Evolutionary conservation across 2,329 filamentous ascomycete species (phyloP).

Genomic region (Cytospora paraplurivora): DNA sequence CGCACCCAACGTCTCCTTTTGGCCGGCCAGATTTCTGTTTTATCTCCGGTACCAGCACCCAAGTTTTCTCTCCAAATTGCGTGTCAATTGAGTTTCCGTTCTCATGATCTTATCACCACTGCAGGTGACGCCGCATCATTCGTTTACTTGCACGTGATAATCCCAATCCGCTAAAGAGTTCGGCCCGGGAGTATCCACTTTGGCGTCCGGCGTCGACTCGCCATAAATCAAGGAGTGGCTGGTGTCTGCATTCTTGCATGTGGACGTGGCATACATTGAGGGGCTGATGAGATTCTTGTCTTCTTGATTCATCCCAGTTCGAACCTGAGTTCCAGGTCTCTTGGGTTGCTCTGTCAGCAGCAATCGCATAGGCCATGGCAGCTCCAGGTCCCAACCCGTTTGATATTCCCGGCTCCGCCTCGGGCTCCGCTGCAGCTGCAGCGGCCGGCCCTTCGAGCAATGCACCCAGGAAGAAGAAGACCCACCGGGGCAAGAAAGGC

Average conservation of each 20-base stretch:
- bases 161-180: background rate
- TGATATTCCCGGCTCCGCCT: background rate
- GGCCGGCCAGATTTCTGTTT: background rate
- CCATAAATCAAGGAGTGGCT: background rate
- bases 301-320: background rate
- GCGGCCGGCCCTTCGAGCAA: conserved; percentile 27
- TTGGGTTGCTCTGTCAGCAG: background rate
- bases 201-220: background rate
- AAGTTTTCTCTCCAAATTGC: background rate
- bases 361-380: background rate
- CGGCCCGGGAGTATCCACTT: background rate
- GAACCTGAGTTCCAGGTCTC: background rate
- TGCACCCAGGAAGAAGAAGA: conserved; percentile 62
- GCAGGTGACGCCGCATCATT: background rate
- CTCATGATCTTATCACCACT: background rate
- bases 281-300: background rate
- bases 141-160: background rate
- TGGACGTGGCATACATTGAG: background rate
- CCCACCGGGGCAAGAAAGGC: conserved; percentile 61
- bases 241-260: background rate
- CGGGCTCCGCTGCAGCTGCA: conserved; percentile 15
- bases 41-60: background rate
- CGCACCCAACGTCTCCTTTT: background rate
- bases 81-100: background rate
- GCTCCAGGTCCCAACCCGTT: background rate